These are phyloP conservation scores for Cercospora sesami DNA, from an alignment of 2,329 filamentous ascomycete species.

Conservation along the genomic window DNA sequence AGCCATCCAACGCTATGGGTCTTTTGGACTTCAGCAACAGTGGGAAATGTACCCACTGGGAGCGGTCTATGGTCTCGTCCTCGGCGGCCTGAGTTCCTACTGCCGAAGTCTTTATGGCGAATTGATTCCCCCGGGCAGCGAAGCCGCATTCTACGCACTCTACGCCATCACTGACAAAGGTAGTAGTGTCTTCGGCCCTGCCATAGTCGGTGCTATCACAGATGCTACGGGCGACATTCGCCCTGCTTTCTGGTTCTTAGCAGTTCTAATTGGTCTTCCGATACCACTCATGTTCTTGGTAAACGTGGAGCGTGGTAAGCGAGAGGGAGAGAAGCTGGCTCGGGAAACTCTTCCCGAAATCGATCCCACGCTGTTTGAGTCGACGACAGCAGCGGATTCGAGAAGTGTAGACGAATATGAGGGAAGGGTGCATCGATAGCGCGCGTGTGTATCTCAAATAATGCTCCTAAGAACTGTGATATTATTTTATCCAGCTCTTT, in stretches of 20 bases:
- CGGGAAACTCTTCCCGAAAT: conserved; percentile 32
- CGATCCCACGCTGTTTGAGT: background rate
- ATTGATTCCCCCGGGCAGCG: conserved; percentile 88
- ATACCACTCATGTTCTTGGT: conserved; percentile 83
- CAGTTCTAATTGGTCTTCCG: conserved; percentile 77
- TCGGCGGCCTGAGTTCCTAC: conserved; percentile 89
- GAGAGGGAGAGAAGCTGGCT: conserved; percentile 45
- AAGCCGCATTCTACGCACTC: conserved; percentile 93
- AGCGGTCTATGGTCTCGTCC: conserved; percentile 86
- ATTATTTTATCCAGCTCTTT: too few relatives aligned
- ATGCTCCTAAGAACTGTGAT: too few relatives aligned
- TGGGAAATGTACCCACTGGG: conserved; percentile 97
- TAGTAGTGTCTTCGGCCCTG: conserved; percentile 87
- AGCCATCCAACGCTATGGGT: conserved; percentile 70
- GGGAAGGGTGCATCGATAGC: conserved; percentile 7
- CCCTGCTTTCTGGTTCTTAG: conserved; percentile 86
- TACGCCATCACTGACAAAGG: conserved; percentile 99
- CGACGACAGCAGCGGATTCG: background rate
- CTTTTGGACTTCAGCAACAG: conserved; percentile 82
- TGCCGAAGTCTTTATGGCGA: conserved; percentile 91
- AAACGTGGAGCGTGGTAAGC: conserved; percentile 65
- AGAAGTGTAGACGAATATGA: conserved; percentile 14
- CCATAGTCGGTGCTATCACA: conserved; percentile 90
- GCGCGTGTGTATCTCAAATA: too few relatives aligned
- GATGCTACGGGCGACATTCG: conserved; percentile 60